Evolutionary conservation across 495 filamentous ascomycete genomes (phyloP).

Genomic region (Parachaetomium inaequale): DNA sequence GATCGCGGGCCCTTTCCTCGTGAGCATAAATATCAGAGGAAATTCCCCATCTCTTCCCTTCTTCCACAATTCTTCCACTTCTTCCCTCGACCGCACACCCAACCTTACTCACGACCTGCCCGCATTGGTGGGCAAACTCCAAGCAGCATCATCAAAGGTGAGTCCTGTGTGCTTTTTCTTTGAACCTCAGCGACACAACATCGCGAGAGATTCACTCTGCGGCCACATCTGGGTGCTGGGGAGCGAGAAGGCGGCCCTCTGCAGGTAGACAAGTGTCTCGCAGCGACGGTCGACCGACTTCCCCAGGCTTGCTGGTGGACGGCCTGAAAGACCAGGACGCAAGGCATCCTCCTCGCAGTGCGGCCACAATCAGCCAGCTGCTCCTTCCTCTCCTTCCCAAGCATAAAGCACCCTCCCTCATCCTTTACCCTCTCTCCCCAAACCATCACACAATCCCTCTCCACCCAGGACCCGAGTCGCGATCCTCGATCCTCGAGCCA

Average conservation of each 20-base stretch:
- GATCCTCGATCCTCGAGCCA: not conserved
- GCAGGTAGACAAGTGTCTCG: not conserved
- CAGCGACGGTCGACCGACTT: not conserved
- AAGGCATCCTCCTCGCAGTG: not conserved
- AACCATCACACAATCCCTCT: constrained; percentile 5
- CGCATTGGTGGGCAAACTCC: not conserved
- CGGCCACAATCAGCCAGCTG: constrained; percentile 1
- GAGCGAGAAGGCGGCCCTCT: not conserved
- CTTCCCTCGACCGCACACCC: not conserved
- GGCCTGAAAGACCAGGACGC: constrained; percentile 11
- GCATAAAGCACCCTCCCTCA: not conserved
- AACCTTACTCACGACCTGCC: not conserved
- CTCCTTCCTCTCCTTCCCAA: constrained; percentile 5
- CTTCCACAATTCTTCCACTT: not conserved
- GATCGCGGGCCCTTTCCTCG: not conserved
- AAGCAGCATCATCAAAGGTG: constrained; percentile 6
- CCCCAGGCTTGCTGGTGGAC: not conserved
- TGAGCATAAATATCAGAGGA: not conserved
- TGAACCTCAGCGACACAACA: not conserved
- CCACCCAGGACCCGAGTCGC: not conserved
- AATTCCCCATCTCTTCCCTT: not conserved
- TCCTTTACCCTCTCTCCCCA: not conserved
- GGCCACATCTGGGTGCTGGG: not conserved
- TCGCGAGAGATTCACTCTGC: not conserved
- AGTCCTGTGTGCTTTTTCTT: not conserved